Conservation (phyloP, 164 flowering plant genomes). For the Sedum album region DNA sequence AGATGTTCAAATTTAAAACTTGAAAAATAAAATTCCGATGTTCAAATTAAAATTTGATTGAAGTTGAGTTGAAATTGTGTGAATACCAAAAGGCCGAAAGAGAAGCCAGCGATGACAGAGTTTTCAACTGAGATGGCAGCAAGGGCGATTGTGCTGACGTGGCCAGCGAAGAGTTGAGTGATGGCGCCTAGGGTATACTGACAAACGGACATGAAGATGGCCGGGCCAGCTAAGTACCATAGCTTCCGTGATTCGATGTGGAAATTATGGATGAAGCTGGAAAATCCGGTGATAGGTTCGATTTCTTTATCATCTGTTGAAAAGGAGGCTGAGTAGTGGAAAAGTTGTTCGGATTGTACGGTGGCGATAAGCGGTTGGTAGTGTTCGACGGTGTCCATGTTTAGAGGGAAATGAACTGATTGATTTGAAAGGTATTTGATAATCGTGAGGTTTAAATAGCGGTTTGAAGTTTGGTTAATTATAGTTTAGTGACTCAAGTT, state of each 20-base stretch:
- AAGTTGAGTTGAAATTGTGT: no score
- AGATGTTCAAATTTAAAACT: background rate
- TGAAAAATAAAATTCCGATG: no score
- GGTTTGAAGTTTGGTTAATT: background rate
- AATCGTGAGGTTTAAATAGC: background rate
- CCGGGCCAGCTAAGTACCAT: constrained; percentile 67
- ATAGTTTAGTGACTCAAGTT: background rate
- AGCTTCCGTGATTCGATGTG: constrained; percentile 42
- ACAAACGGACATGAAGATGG: constrained; percentile 57
- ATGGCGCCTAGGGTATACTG: constrained; percentile 69
- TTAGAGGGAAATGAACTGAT: background rate
- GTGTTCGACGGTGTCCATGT: background rate
- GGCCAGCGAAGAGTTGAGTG: constrained; percentile 66
- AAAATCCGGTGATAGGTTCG: constrained; percentile 20
- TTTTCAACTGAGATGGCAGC: constrained; percentile 72
- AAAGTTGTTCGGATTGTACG: background rate
- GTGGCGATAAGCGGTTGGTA: constrained; percentile 3
- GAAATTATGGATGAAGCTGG: constrained; percentile 29
- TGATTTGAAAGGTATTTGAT: background rate
- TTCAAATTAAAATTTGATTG: no score
- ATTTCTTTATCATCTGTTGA: constrained; percentile 21
- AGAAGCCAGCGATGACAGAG: constrained; percentile 65
- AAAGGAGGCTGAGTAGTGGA: constrained; percentile 8
- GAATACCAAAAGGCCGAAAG: constrained; percentile 50
- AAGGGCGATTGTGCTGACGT: constrained; percentile 47